Evolutionary conservation across 352 stramenopile species (phyloP).

Genomic region (Thraustochytrium striatum): DNA sequence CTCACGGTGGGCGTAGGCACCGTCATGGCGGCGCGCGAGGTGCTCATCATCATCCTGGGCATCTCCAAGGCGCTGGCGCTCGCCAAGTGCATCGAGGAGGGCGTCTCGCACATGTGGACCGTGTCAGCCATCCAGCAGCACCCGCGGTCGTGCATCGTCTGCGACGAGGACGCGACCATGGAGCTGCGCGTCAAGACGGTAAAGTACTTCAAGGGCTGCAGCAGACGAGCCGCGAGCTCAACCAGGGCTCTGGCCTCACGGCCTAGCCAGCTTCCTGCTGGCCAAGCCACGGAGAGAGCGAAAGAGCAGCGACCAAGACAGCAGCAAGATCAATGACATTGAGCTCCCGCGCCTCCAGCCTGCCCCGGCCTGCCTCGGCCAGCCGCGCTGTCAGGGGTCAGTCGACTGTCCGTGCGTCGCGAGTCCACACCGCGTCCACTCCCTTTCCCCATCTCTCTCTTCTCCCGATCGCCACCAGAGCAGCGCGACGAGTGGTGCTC

Average conservation of each 20-base stretch:
- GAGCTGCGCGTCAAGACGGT: slow-evolving; percentile 81
- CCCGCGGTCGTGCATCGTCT: slow-evolving; percentile 73
- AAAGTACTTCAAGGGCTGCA: slow-evolving; percentile 82
- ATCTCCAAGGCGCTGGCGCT: slow-evolving; percentile 75
- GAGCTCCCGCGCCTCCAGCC: too few species aligned
- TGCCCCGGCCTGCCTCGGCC: too few species aligned
- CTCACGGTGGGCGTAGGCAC: slow-evolving; percentile 77
- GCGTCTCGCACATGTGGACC: slow-evolving; percentile 84
- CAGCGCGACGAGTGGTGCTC: too few species aligned
- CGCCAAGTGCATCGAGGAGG: slow-evolving; percentile 79
- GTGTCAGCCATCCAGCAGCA: slow-evolving; percentile 77
- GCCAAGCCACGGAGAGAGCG: neutral
- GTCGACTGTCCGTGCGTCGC: too few species aligned
- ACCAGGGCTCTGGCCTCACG: slow-evolving; percentile 48
- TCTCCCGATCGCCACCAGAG: too few species aligned
- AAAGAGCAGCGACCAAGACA: too few species aligned
- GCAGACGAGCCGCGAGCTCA: slow-evolving; percentile 53
- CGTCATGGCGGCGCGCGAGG: slow-evolving; percentile 75
- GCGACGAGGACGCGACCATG: slow-evolving; percentile 77
- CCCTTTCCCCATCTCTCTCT: too few species aligned
- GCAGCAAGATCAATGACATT: too few species aligned
- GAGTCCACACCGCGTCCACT: too few species aligned
- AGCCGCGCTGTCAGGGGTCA: too few species aligned
- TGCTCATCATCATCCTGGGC: slow-evolving; percentile 78
- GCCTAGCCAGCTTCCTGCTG: neutral